Base-by-base conservation (phyloP, 1,284 basidiomycete species). In the Cutaneotrichosporon curvatum region DNA sequence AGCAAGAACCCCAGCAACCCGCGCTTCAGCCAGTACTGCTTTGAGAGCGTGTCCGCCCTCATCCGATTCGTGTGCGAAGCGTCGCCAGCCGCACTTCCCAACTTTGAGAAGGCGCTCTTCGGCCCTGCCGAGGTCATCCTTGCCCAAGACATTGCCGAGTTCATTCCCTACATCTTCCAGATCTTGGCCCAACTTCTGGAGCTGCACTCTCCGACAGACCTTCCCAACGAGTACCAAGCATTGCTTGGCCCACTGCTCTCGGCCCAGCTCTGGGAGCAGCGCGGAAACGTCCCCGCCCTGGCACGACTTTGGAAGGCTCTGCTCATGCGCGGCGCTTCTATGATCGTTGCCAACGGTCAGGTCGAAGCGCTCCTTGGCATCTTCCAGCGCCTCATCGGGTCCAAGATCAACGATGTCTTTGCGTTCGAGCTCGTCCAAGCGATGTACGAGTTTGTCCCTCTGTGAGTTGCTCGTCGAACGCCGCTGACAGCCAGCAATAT, bases 1-100 rank as follows among this genome's bases (percentile, higher is more conserved):
- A 86, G 85, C 55, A 88, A 87, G 74, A 99, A 98, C 66, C 94
- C 95, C 12, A 90, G 86, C 69, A 98, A 98, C 71, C 94, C 95
- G 0, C 83, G 85, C 56, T 98, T 98, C 73, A 92, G 92, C 68
- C 95, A 98, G 66, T 96, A 90, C 65, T 85, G 89, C 55, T 98
- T 98, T 63, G 94, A 99, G 75, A 86, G 84, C 64, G 82, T 99
- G 33, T 85, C 92, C 14, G 91, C 86, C 0, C 74, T 98, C 57
- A 84, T 96, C 72, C 79, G 87, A 58, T 95, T 94, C 57, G 77
- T 88, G 38, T 87, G 86, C 6, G 78, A 82, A 32, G 81, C 81
- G 1, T 79, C 81, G 21, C 79, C 82, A 0, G 63, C 76, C 12
- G 79, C 83, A 1, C 70, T 96, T n/a, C 60, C 80, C 0, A 76